These are phyloP conservation scores for Iris pallida DNA, from an alignment of 116 monocot genomes.

Conservation along the genomic window DNA sequence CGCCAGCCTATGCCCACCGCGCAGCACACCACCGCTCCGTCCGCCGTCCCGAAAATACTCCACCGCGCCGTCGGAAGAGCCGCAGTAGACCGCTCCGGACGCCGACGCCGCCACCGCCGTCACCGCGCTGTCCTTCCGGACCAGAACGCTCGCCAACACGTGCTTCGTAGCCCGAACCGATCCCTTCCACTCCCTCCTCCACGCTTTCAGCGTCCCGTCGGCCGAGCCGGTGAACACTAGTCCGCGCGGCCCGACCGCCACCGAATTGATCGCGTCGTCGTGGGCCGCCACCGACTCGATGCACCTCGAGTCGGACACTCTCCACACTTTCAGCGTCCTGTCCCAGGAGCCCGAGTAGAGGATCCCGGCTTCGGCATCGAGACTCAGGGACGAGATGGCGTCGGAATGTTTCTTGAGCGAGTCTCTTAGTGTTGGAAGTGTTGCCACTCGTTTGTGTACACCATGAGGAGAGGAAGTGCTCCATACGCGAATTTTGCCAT, in stretches of 20 bases:
- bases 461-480: no score
- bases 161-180: constrained; percentile 18
- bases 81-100: constrained; percentile 14
- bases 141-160: constrained; percentile 13
- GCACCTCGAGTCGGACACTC: constrained; percentile 29
- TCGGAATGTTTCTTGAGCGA: constrained; percentile 38
- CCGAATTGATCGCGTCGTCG: constrained; percentile 50
- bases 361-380: constrained; percentile 29
- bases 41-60: constrained; percentile 32
- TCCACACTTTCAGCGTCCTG: constrained; percentile 56
- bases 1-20: constrained; percentile 46
- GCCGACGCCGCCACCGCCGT: constrained; percentile 24
- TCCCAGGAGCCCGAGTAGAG: constrained; percentile 72
- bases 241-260: constrained; percentile 11
- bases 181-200: constrained; percentile 13
- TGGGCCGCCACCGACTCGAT: constrained; percentile 48
- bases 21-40: constrained; percentile 26
- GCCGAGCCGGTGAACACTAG: constrained; percentile 17
- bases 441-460: no score
- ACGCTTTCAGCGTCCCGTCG: constrained; percentile 16
- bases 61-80: constrained; percentile 55
- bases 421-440: constrained; percentile 30
- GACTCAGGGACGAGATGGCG: constrained; percentile 45
- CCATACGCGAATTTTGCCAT: no score
- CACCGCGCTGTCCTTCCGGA: constrained; percentile 33